Base-by-base conservation (phyloP, 2,329 filamentous ascomycete genomes). In the Nannizzia gypsea region DNA sequence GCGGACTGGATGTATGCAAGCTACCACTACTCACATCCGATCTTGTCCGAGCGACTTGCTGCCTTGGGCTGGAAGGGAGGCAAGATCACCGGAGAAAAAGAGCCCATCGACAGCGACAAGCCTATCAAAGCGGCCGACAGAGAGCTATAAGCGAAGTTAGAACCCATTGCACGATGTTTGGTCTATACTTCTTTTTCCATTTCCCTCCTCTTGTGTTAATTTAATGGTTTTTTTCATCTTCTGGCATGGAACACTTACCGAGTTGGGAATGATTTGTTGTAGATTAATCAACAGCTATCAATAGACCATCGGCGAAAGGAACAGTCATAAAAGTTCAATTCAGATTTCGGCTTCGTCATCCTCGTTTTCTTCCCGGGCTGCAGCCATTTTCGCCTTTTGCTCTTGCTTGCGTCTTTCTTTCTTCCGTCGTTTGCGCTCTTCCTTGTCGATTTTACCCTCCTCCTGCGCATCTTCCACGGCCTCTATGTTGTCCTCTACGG, bases 1-100 rank as follows among this genome's bases (percentile, higher is more conserved):
- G 93, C 93, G 28, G 95, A 99, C 76, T 95, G 89, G 88, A 85
- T 96, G 82, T 99, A 95, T 75, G 93, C 93, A 59, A 95, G 87
- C 76, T 99, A 97, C 80, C 91, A 99, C 78, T 96, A 95, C 81
- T 96, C 92, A 24, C 93, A 99, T 76, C 93, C 93, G 0, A 96
- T 97, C 66, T 79, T 99, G 66, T 88, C 91, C 1, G 95, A 99
- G 81, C 85, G 93, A 68, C 80, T 99, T 68, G 89, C 88, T 74
- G 93, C 92, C 1, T 81, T 99, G 62, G 86, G 89, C 65, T 99
- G 92, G 91, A 85, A 86, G 70, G 84, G 89, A 63, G 71, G 71
- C 38, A 76, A 76, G 67, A 70, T 73, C 46, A 71, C 76, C 36
- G 75, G 76, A 59, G 69, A 70, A 31, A 59, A 61, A 61, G 80